A percentile compares a stretch with the other conserved stretches of the same genome.
Conservation (phyloP, 2,329 filamentous ascomycete species). For the Colletotrichum musae region DNA sequence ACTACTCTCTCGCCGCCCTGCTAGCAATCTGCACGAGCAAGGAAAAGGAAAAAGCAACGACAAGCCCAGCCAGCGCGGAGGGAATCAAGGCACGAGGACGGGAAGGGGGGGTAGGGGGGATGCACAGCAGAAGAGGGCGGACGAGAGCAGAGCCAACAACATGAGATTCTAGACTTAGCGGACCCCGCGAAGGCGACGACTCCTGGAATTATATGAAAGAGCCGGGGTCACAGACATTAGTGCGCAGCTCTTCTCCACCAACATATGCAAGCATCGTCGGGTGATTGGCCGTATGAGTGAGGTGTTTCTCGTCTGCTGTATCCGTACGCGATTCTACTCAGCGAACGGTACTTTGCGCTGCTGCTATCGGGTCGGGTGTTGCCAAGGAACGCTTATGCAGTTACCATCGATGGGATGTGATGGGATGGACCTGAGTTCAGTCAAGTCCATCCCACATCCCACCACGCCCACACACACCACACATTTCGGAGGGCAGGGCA, state of each 20-base stretch:
- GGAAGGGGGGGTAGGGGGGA: background rate
- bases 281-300: constrained; percentile 21
- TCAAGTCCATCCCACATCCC: background rate
- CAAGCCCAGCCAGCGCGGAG: background rate
- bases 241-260: constrained; percentile 27
- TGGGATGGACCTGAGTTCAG: background rate
- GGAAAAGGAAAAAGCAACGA: background rate
- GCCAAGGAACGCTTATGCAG: constrained; percentile 18
- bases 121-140: background rate
- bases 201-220: constrained; percentile 37
- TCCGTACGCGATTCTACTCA: background rate
- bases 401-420: constrained; percentile 1
- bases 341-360: constrained; percentile 15
- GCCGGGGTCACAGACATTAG: constrained; percentile 24
- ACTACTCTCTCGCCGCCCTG: background rate
- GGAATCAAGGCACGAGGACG: background rate
- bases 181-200: constrained; percentile 35
- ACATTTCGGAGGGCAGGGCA: constrained; percentile 22
- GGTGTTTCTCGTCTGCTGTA: constrained; percentile 16
- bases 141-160: constrained; percentile 23
- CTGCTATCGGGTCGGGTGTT: background rate
- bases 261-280: constrained; percentile 8
- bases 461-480: background rate
- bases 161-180: constrained; percentile 34
- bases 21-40: background rate